Evolutionary conservation across 176 grass and related monocot genomes (phyloP), one percentile per base, ranked within the genome.

Genomic region (Aechmea fasciata): DNA sequence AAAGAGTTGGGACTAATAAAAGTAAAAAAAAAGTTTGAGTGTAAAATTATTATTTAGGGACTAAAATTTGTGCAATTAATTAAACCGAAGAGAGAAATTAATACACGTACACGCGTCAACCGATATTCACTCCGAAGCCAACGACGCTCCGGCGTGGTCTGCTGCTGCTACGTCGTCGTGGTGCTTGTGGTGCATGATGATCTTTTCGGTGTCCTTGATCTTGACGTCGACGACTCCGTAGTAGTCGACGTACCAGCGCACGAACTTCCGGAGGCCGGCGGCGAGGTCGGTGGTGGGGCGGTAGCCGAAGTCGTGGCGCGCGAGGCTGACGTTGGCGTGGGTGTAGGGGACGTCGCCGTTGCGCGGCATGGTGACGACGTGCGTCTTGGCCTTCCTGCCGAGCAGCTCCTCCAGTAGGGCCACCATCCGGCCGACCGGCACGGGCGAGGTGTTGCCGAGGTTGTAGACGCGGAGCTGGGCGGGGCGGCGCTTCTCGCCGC

Each of bases 261-360:
- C 89, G 70, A 97, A 97, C 63, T 87, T 77, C 11, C 85, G 77
- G 52, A 97, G 87, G 2, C 94, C 94, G 74, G 79, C 67, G 47
- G 88, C 86, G 74, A 97, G 87, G 12, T 88, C 88, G 52, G 89
- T 97, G 47, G 79, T 90, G 49, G 94, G 94, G 11, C 76, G 73
- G 86, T 97, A 97, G n/a, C 84, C 89, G 57, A 97, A 97, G 76
- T 97, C 89, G 15, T 59, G 64, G 18, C 79, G 65, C 20, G 93
- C 93, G 79, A 90, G 77, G 86, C 68, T 92, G 57, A 97, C 93
- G 80, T 97, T 97, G 64, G 93, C 89, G 69, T 97, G 93, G 6
- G 93, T 97, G 79, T 83, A 97, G 0, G 93, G 93, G 61, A 97
- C 93, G 83, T 97, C 93, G 14, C 93, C 93, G 61, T 97, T 97